Evolutionary conservation across 2,329 filamentous ascomycete genomes (phyloP).

Genomic region (Cytospora mali): DNA sequence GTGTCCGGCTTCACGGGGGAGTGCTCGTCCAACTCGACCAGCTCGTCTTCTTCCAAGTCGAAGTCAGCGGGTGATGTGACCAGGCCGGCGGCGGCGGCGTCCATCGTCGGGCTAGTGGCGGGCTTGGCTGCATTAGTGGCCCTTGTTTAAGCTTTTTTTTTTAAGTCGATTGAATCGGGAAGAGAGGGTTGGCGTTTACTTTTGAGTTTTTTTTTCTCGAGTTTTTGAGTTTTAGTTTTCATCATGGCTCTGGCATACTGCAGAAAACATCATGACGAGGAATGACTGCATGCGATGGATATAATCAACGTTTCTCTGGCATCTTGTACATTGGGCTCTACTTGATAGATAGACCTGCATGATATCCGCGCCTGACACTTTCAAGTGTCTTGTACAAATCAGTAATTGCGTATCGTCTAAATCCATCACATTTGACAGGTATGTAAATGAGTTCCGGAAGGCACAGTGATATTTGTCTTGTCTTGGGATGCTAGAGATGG

Average conservation of each 20-base stretch:
- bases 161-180: slow-evolving; percentile 1
- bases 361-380: background rate
- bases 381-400: background rate
- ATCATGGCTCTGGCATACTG: slow-evolving; percentile 2
- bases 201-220: slow-evolving; percentile 1
- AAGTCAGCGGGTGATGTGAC: slow-evolving; percentile 3
- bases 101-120: slow-evolving; percentile 17
- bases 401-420: background rate
- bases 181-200: background rate
- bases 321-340: background rate
- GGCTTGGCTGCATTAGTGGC: slow-evolving; percentile 21
- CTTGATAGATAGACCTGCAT: background rate
- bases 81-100: slow-evolving; percentile 11
- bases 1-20: slow-evolving; percentile 30
- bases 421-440: too few relatives aligned
- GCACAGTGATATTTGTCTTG: background rate
- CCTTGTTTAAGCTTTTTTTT: slow-evolving; percentile 21
- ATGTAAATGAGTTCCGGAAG: background rate
- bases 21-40: slow-evolving; percentile 26
- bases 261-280: background rate
- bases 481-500: background rate
- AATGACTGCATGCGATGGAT: background rate
- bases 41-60: background rate
- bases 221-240: slow-evolving; percentile 1
- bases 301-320: background rate